A percentile compares a stretch with the other conserved stretches of the same genome.
Conservation (phyloP, 768 basidiomycete genomes). For the Russula olivacea region DNA sequence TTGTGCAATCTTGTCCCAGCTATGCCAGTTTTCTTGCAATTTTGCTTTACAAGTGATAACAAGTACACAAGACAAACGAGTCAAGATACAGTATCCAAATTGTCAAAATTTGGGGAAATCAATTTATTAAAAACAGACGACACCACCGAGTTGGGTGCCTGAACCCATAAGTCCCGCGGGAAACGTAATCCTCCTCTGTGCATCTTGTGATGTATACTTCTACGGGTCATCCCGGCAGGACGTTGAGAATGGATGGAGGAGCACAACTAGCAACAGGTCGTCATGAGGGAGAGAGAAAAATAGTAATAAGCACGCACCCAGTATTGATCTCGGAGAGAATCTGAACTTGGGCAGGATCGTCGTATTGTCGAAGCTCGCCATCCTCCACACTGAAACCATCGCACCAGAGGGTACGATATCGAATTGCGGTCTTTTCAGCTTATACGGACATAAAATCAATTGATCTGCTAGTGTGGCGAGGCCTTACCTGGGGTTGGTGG, state of each 20-base stretch:
- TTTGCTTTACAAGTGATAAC: too few species aligned
- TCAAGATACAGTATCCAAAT: too few species aligned
- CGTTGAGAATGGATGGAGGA: constrained; percentile 69
- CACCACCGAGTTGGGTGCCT: constrained; percentile 78
- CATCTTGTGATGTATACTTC: constrained; percentile 75
- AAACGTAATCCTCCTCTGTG: constrained; percentile 61
- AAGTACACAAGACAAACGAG: too few species aligned
- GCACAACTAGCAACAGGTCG: constrained; percentile 50
- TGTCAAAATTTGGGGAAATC: too few species aligned
- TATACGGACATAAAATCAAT: constrained; percentile 1
- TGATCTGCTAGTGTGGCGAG: constrained; percentile 21
- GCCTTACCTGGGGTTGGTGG: constrained; percentile 26
- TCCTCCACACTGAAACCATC: constrained; percentile 92
- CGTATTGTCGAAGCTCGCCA: constrained; percentile 77
- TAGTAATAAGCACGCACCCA: constrained; percentile 52
- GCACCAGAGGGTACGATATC: constrained; percentile 86
- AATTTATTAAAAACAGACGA: too few species aligned
- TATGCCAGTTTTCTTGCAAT: too few species aligned
- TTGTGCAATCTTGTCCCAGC: too few species aligned
- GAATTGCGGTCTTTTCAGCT: constrained; percentile 49
- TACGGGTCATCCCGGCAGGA: constrained; percentile 71
- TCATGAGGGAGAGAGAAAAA: background rate
- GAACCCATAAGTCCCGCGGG: constrained; percentile 61
- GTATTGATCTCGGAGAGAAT: constrained; percentile 71
- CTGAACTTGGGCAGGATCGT: constrained; percentile 64